A percentile compares a stretch with the other conserved stretches of the same genome.
phyloP scores from a whole-genome alignment of 169 alveolate species.

The Fabrea salina region DNA sequence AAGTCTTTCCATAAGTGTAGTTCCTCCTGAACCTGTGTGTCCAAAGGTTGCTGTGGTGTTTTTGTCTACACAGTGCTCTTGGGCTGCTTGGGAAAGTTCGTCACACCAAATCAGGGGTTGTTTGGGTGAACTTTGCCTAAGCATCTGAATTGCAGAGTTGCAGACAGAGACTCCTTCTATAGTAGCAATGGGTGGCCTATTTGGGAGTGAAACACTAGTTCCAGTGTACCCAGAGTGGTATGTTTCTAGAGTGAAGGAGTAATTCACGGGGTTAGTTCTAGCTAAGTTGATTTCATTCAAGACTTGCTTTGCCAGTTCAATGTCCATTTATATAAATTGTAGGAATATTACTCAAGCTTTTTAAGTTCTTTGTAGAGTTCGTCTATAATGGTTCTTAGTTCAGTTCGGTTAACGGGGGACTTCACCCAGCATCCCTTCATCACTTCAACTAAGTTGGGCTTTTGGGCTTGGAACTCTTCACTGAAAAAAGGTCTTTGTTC shows the following conservation, averaged over 20 bases:
- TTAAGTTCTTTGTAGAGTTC: too few relatives aligned
- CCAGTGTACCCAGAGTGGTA: not conserved
- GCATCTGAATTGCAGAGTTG: not conserved
- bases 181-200: not conserved
- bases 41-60: not conserved
- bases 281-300: not conserved
- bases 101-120: not conserved
- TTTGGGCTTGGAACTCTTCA: not conserved
- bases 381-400: too few relatives aligned
- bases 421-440: conserved; percentile 5
- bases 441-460: conserved; percentile 9
- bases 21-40: not conserved
- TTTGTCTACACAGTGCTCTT: not conserved
- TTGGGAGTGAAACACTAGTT: not conserved
- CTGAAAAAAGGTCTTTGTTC: not conserved
- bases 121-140: not conserved
- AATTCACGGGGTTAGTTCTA: not conserved
- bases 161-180: not conserved
- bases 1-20: not conserved
- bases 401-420: conserved; percentile 19
- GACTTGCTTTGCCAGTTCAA: too few relatives aligned
- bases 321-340: too few relatives aligned
- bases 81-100: not conserved
- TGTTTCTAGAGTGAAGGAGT: not conserved
- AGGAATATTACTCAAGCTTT: too few relatives aligned